Conservation (phyloP, 202 grass and related monocot genomes). For the Elaeis oleifera region DNA sequence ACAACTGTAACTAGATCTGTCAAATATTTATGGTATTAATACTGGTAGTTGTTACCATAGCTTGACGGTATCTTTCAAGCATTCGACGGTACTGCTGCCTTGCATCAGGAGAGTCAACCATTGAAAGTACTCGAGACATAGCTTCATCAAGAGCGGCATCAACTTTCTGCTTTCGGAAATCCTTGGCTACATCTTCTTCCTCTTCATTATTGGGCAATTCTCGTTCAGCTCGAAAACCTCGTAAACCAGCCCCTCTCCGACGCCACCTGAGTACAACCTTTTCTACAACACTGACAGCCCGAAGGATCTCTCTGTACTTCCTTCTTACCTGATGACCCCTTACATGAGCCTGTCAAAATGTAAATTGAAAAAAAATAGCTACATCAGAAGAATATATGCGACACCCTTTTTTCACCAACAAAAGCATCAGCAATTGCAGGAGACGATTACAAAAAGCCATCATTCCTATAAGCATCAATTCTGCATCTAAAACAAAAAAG, state of each 20-base stretch:
- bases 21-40: background rate
- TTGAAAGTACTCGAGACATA: slow-evolving; percentile 75
- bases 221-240: slow-evolving; percentile 65
- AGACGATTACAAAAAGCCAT: too few relatives aligned
- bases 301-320: slow-evolving; percentile 68
- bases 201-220: slow-evolving; percentile 35
- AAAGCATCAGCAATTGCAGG: too few relatives aligned
- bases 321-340: slow-evolving; percentile 96
- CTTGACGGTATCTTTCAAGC: slow-evolving; percentile 70
- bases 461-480: too few relatives aligned
- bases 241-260: slow-evolving; percentile 65
- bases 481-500: too few relatives aligned
- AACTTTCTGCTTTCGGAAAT: slow-evolving; percentile 82
- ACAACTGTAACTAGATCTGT: too few relatives aligned
- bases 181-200: slow-evolving; percentile 56
- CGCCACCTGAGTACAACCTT: slow-evolving; percentile 97
- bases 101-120: slow-evolving; percentile 75
- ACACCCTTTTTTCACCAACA: too few relatives aligned
- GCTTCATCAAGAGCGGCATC: slow-evolving; percentile 74
- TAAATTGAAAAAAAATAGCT: background rate
- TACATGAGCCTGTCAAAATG: slow-evolving; percentile 59
- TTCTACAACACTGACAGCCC: slow-evolving; percentile 82
- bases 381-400: background rate
- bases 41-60: slow-evolving; percentile 51
- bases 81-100: slow-evolving; percentile 90